Conservation (phyloP, 2,329 filamentous ascomycete genomes). For the Aureobasidium melanogenum region DNA sequence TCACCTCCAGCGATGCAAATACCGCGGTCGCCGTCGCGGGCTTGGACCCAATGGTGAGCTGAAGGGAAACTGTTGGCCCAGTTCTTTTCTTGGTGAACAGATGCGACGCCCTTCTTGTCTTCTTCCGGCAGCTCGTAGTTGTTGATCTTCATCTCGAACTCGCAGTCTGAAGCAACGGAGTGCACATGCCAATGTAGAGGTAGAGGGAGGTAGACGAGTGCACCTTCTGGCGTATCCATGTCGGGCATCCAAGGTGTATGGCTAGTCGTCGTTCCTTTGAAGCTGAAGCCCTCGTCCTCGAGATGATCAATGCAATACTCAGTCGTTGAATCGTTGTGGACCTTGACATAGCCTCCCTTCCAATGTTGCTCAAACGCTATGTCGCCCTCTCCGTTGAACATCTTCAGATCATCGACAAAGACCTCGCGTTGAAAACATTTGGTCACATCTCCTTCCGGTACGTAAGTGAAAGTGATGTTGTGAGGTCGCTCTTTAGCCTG, state of each 20-base stretch:
- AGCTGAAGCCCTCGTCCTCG: slow-evolving; percentile 27
- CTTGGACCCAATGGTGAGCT: slow-evolving; percentile 35
- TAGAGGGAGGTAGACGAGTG: slow-evolving; percentile 37
- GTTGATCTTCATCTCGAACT: slow-evolving; percentile 32
- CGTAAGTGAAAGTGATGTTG: slow-evolving; percentile 43
- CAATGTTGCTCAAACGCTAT: slow-evolving; percentile 34
- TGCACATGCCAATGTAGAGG: slow-evolving; percentile 46
- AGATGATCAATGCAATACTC: slow-evolving; percentile 25
- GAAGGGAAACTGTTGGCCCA: slow-evolving; percentile 40
- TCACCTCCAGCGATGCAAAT: slow-evolving; percentile 32
- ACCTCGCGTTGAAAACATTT: slow-evolving; percentile 34
- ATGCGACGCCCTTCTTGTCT: slow-evolving; percentile 26
- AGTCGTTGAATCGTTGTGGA: slow-evolving; percentile 28
- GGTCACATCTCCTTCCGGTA: slow-evolving; percentile 27
- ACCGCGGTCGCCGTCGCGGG: slow-evolving; percentile 18
- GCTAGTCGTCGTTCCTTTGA: slow-evolving; percentile 31
- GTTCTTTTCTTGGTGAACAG: slow-evolving; percentile 44
- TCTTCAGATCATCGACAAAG: slow-evolving; percentile 34
- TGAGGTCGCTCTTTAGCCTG: slow-evolving; percentile 31
- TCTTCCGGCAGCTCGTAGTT: slow-evolving; percentile 18
- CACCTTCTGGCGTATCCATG: slow-evolving; percentile 36
- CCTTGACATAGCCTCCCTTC: slow-evolving; percentile 31
- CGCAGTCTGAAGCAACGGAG: slow-evolving; percentile 33
- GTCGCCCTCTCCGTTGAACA: slow-evolving; percentile 19
- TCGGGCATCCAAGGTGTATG: slow-evolving; percentile 31